Evolutionary conservation across 2,329 filamentous ascomycete genomes (phyloP).

Genomic region (Colletotrichum scovillei): DNA sequence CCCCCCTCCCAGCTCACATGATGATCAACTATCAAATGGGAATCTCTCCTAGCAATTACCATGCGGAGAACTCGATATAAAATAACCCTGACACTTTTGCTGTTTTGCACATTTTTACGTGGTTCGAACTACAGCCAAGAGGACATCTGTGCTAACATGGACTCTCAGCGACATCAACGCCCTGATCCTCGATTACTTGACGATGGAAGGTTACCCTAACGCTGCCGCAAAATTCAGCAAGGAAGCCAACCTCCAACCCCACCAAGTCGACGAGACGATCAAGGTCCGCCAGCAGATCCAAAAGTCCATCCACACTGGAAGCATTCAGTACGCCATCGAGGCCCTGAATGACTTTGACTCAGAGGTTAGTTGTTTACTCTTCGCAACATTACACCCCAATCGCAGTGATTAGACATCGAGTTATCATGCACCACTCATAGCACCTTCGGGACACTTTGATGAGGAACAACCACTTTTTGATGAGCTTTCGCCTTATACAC

Average conservation of each 20-base stretch:
- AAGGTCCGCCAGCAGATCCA: conserved; percentile 84
- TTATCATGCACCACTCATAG: conserved; percentile 99
- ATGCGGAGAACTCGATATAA: conserved; percentile 89
- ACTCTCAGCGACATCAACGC: conserved; percentile 87
- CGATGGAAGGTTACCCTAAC: conserved; percentile 92
- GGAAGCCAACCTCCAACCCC: conserved; percentile 87
- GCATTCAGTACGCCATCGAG: conserved; percentile 87
- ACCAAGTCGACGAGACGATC: conserved; percentile 79
- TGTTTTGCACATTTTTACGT: conserved; percentile 35
- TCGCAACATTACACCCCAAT: conserved; percentile 39
- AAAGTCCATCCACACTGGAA: conserved; percentile 84
- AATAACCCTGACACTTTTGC: conserved; percentile 71
- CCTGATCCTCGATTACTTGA: conserved; percentile 95
- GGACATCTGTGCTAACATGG: conserved; percentile 41
- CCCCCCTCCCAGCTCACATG: conserved; percentile 52
- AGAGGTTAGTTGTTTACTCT: conserved; percentile 71
- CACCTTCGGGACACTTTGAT: conserved; percentile 84
- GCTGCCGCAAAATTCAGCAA: conserved; percentile 93
- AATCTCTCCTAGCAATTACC: conserved; percentile 98
- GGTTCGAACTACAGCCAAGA: not conserved
- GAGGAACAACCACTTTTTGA: conserved; percentile 78
- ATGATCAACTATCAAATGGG: conserved; percentile 97
- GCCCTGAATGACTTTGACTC: conserved; percentile 90
- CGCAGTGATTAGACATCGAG: conserved; percentile 90
- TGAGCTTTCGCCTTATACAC: conserved; percentile 42